Evolutionary conservation across 257 asterid species (phyloP).

Genomic region (Solanum infundibuliforme): DNA sequence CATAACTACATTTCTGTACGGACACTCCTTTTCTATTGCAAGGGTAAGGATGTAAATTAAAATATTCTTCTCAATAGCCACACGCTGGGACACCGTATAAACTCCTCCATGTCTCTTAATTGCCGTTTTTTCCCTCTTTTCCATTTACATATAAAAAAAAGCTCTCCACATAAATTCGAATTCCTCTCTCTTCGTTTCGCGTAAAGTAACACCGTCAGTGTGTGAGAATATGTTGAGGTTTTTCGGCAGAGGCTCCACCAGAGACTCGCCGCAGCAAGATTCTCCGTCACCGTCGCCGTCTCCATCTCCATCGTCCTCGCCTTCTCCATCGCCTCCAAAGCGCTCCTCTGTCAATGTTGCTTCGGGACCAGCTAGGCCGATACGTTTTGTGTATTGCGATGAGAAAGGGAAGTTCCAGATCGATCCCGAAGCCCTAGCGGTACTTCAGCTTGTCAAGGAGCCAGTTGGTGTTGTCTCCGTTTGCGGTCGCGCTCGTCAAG

Average conservation of each 20-base stretch:
- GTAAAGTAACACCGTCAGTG: not conserved
- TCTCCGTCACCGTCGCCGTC: constrained; percentile 9
- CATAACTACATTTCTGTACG: not conserved
- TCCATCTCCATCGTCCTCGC: constrained; percentile 18
- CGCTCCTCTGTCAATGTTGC: constrained; percentile 22
- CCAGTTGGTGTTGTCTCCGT: constrained; percentile 97
- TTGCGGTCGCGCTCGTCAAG: constrained; percentile 99
- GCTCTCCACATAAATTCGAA: not conserved
- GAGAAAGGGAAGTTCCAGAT: constrained; percentile 81
- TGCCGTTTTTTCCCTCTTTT: not conserved
- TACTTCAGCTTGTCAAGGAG: constrained; percentile 86
- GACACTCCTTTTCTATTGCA: not conserved
- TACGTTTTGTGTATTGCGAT: constrained; percentile 82
- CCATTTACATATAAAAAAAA: not conserved
- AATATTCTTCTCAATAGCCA: not conserved
- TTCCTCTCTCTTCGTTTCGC: not conserved
- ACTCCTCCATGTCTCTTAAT: not conserved
- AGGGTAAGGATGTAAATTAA: not conserved
- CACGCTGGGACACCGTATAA: not conserved
- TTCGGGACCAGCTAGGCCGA: constrained; percentile 83
- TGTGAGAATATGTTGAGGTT: constrained; percentile 36
- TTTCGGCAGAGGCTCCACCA: constrained; percentile 33
- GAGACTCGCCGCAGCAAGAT: constrained; percentile 38
- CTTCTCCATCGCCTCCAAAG: constrained; percentile 32
- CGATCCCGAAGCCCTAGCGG: constrained; percentile 91